Base-by-base conservation (phyloP, 495 filamentous ascomycete genomes). In the Trichoderma orchidacearum region DNA sequence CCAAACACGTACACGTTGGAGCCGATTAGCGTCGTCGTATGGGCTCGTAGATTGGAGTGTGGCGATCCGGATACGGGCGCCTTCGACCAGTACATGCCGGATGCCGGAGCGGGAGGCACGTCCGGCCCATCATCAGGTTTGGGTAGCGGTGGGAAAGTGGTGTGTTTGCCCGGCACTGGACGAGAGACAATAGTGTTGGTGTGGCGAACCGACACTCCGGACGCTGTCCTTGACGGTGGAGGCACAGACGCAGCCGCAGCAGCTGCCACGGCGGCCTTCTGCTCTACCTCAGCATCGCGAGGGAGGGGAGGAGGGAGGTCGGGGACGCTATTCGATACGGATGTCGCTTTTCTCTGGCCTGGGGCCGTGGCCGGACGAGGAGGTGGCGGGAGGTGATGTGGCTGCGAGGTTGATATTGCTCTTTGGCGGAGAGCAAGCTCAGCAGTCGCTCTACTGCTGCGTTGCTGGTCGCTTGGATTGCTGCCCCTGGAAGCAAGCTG, bases 31-130 rank as follows among this genome's bases (percentile, higher is more conserved):
- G 81, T 82, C 13, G 76, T 80, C 30, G 80, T 84, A 67, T 85
- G 82, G 25, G 82, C 82, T 32, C 82, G 77, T 36, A 84, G 65
- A 8, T 80, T 71, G 18, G 75, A 77, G 58, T 80, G 80, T 31
- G 79, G 64, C 13, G 74, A 64, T 9, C 82, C 82, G 4, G 80
- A 82, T 8, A 73, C 68, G 1, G 76, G 76, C 15, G 80, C 81
- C 36, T 72, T 74, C 54, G 78, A 81, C 82, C 82, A 85, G 68
- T 85, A 85, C 82, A 85, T 85, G 48, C 82, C 82, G 41, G 78
- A 80, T 17, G 82, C 78, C n/a, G 82, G 82, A 9, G 82, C 80
- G 3, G 73, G 69, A 4, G 72, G 74, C 21, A 84, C 80, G 48
- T 83, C 75, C 12, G 79, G 74, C 12, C 79, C 77, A 17, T 74